These are phyloP conservation scores for Alternaria panax DNA, from an alignment of 2,329 filamentous ascomycete species.

Conservation along the genomic window DNA sequence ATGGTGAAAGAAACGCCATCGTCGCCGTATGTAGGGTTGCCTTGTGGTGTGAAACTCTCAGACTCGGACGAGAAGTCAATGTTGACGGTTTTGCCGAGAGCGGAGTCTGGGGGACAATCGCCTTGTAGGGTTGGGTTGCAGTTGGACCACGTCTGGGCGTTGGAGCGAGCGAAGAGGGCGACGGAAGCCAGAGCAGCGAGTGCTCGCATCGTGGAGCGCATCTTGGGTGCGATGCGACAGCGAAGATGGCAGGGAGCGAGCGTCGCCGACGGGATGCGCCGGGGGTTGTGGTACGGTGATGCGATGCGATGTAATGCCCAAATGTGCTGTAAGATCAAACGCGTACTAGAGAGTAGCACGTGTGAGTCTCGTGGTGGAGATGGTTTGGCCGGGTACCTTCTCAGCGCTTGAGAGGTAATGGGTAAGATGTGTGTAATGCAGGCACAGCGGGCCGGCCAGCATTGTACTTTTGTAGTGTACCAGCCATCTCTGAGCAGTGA, in stretches of 20 bases:
- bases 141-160: constrained; percentile 62
- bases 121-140: constrained; percentile 65
- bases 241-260: constrained; percentile 11
- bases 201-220: constrained; percentile 44
- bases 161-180: constrained; percentile 49
- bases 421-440: constrained; percentile 31
- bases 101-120: constrained; percentile 76
- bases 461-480: constrained; percentile 39
- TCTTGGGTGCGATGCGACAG: constrained; percentile 28
- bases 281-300: constrained; percentile 14
- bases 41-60: constrained; percentile 76
- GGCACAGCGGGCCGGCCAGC: constrained; percentile 21
- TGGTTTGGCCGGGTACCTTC: constrained; percentile 22
- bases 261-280: constrained; percentile 6
- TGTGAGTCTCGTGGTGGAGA: constrained; percentile 17
- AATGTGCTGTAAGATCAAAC: constrained; percentile 12
- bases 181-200: constrained; percentile 51
- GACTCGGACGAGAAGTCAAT: constrained; percentile 83
- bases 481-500: constrained; percentile 45
- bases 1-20: constrained; percentile 87
- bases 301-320: not conserved
- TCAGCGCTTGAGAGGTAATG: constrained; percentile 33
- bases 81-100: constrained; percentile 80
- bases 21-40: constrained; percentile 74
- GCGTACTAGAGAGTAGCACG: constrained; percentile 15